phyloP scores from a whole-genome alignment of 495 filamentous ascomycete genomes.

The Trichoderma parareesei region DNA sequence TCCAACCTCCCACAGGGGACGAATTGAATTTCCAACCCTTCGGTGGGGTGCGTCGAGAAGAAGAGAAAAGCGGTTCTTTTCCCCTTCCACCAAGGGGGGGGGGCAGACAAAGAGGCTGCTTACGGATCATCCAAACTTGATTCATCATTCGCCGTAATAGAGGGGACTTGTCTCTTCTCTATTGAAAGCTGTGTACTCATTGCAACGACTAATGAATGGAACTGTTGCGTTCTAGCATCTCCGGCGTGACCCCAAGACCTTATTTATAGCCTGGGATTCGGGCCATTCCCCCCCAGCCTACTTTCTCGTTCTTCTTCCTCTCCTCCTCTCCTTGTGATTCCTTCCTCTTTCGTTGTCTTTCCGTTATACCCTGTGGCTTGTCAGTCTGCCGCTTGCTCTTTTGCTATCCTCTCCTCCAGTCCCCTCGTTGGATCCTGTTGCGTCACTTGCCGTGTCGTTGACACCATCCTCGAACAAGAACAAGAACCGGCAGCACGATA shows the following conservation, averaged over 20 bases:
- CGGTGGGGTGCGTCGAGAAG: background rate
- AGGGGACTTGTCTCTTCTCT: background rate
- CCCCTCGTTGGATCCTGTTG: background rate
- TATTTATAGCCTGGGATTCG: constrained; percentile 3
- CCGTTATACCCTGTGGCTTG: background rate
- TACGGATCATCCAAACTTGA: background rate
- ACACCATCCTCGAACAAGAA: background rate
- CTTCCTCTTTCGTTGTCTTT: background rate
- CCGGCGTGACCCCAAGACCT: background rate
- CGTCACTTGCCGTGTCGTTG: constrained; percentile 5
- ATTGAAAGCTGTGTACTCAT: background rate
- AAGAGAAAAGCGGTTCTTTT: background rate
- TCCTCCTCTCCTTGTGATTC: background rate
- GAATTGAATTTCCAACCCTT: too few relatives aligned
- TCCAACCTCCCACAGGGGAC: too few relatives aligned
- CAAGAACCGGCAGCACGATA: background rate
- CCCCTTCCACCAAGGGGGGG: background rate
- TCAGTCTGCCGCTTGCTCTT: background rate
- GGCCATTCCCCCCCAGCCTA: background rate
- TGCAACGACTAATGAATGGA: background rate
- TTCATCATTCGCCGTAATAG: background rate
- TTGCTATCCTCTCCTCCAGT: background rate
- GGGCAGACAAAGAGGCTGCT: background rate
- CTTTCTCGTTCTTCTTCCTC: background rate
- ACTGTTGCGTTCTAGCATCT: background rate